Conservation (phyloP, 768 basidiomycete species). For the Phaeotremella fagi region DNA sequence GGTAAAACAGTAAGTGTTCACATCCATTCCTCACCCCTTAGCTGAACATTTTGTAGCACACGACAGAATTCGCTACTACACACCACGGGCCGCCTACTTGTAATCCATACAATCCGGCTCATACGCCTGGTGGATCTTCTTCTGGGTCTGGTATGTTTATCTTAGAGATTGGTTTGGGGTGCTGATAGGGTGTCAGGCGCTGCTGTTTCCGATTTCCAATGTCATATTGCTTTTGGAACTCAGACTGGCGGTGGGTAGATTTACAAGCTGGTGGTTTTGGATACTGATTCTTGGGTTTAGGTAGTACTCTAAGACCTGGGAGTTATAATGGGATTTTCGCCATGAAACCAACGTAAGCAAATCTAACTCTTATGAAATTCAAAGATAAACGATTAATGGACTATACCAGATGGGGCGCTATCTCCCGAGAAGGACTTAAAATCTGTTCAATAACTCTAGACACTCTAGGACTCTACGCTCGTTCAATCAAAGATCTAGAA, state of each 20-base stretch:
- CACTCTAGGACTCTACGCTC: conserved; percentile 44
- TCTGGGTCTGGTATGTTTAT: too few species aligned
- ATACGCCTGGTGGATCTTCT: conserved; percentile 44
- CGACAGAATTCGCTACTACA: conserved; percentile 43
- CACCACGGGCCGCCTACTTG: conserved; percentile 22
- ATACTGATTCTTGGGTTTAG: conserved; percentile 10
- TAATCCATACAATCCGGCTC: conserved; percentile 36
- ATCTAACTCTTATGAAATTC: too few species aligned
- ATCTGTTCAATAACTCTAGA: conserved; percentile 34
- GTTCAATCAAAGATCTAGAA: conserved; percentile 39
- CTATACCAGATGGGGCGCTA: conserved; percentile 27
- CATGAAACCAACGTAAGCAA: conserved; percentile 41
- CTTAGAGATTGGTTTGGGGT: too few species aligned
- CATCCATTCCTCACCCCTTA: neutral
- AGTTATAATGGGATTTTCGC: conserved; percentile 46
- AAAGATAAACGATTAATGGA: too few species aligned
- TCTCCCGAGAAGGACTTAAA: conserved; percentile 44
- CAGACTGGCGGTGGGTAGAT: conserved; percentile 17
- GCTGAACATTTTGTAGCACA: conserved; percentile 23
- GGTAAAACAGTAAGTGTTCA: conserved; percentile 35
- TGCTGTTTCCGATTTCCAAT: conserved; percentile 44
- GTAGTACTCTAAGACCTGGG: conserved; percentile 41
- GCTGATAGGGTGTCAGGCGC: too few species aligned
- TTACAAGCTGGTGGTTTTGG: too few species aligned
- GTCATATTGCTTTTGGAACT: conserved; percentile 39